Evolutionary conservation across 352 stramenopile species (phyloP).

Genomic region (Phytopythium sindhum): DNA sequence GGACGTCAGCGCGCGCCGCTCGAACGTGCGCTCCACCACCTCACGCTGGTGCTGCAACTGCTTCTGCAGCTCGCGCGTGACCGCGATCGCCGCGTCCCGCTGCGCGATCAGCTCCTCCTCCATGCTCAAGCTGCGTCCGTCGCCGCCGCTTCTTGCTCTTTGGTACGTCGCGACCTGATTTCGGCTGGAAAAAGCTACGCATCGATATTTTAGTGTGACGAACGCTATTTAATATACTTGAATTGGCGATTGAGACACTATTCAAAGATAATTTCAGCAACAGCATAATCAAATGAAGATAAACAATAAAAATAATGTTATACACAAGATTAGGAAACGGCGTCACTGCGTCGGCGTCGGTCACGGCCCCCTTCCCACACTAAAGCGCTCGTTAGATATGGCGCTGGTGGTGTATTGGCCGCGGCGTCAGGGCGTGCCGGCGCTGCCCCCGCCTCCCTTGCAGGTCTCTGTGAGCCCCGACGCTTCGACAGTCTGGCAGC

Average conservation of each 20-base stretch:
- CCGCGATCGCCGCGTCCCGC: slow-evolving; percentile 70
- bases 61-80: slow-evolving; percentile 69
- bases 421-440: slow-evolving; percentile 16
- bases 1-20: slow-evolving; percentile 64
- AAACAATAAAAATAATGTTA: neutral
- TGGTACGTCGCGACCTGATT: neutral
- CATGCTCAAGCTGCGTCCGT: too few species aligned
- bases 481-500: too few species aligned
- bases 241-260: too few species aligned
- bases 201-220: neutral
- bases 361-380: neutral
- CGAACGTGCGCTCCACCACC: slow-evolving; percentile 47
- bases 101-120: slow-evolving; percentile 73
- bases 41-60: slow-evolving; percentile 52
- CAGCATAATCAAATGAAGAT: neutral
- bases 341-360: neutral
- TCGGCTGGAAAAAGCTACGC: neutral
- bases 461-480: too few species aligned
- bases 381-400: too few species aligned
- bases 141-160: neutral
- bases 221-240: neutral
- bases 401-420: slow-evolving; percentile 48
- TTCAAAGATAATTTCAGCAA: too few species aligned
- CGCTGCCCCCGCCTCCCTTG: neutral
- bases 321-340: neutral